Conservation (phyloP, 108 stramenopile species). For the Conticribra guillardii region DNA sequence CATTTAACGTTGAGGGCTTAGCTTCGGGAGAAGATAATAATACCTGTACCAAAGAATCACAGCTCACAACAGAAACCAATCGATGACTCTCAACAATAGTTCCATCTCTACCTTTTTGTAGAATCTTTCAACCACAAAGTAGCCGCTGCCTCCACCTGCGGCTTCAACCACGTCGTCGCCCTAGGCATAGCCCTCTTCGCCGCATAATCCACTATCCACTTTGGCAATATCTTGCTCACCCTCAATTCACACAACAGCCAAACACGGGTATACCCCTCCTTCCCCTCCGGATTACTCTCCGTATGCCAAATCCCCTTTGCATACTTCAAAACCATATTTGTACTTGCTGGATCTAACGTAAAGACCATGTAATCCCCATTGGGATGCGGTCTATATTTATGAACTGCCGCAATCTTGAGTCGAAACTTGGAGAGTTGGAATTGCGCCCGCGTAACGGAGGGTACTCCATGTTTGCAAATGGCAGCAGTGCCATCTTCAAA, state of each 20-base stretch:
- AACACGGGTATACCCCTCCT: slow-evolving; percentile 74
- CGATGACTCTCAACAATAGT: too few relatives aligned
- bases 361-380: slow-evolving; percentile 89
- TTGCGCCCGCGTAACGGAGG: slow-evolving; percentile 77
- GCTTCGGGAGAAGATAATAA: too few relatives aligned
- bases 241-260: slow-evolving; percentile 83
- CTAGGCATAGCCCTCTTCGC: slow-evolving; percentile 87
- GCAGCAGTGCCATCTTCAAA: slow-evolving; percentile 66
- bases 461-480: slow-evolving; percentile 75
- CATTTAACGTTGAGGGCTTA: too few relatives aligned
- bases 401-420: slow-evolving; percentile 88
- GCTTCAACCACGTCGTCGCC: slow-evolving; percentile 87
- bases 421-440: slow-evolving; percentile 82
- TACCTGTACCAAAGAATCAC: too few relatives aligned
- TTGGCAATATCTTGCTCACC: slow-evolving; percentile 75
- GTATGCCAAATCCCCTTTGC: slow-evolving; percentile 93
- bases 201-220: slow-evolving; percentile 88
- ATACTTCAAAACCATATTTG: slow-evolving; percentile 78
- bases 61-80: too few relatives aligned
- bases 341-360: slow-evolving; percentile 81
- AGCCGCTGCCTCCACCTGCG: slow-evolving; percentile 74
- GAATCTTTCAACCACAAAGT: slow-evolving; percentile 60
- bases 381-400: slow-evolving; percentile 83
- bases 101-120: slow-evolving; percentile 14
- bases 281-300: slow-evolving; percentile 72